Evolutionary conservation across 2,329 filamentous ascomycete species (phyloP), one percentile per base, ranked within the genome.

Genomic region (Madurella mycetomatis): DNA sequence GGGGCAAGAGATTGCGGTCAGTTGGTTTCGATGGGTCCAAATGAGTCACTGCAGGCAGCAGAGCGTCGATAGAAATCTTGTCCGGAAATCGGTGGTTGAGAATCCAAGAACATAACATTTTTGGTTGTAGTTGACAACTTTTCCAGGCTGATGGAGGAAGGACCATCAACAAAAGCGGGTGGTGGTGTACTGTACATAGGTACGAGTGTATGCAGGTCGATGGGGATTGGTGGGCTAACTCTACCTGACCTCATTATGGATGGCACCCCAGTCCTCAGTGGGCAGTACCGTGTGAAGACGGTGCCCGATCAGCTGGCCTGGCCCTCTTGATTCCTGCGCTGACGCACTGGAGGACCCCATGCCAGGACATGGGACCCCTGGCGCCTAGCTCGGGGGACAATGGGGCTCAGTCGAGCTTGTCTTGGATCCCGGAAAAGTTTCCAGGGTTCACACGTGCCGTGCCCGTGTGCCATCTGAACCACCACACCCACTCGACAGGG

Each of bases 11-110:
- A 16, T 25, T 15, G 15, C 11, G 42, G 11, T 44, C n/a, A 13
- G 41, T 43, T 13, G 17, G 13, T 40, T 9, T 5, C 34, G 17
- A 4, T 3, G 2, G 40, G 11, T 25, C 12, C 2, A 16, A 41
- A 55, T 59, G 55, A 57, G 52, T 59, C 54, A 57, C 57, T 3
- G 47, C 42, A 55, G 57, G 57, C 57, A 57, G 55, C 55, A 59
- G 18, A 30, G 41, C 41, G 16, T 19, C 12, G 37, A 39, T 19
- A 13, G 17, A 16, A 40, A 37, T 19, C 4, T 46, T 12, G 41
- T 32, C 19, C n/a, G 30, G 19, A 25, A 41, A 15, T 13, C 42
- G n/a, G 39, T 46, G 44, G 41, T 15, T 13, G 37, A 16, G 49
- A 30, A 41, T 51, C 40, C 32, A 40, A 43, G 11, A 39, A 17